Evolutionary conservation across 495 filamentous ascomycete species (phyloP).

Genomic region (Daldinia concentrica): DNA sequence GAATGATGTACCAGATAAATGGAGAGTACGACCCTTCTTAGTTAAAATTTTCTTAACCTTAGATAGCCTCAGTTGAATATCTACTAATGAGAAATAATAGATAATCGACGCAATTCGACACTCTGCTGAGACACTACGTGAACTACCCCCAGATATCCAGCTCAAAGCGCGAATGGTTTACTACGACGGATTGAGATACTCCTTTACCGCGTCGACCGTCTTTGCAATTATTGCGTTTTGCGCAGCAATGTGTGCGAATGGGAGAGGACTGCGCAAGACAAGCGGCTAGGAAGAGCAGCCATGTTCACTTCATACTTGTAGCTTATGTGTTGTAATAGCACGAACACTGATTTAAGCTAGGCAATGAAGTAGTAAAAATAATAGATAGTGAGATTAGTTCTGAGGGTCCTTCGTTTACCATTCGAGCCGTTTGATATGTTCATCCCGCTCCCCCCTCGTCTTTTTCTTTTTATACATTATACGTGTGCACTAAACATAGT

Average conservation of each 20-base stretch:
- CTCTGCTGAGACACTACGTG: slow-evolving; percentile 63
- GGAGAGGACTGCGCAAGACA: slow-evolving; percentile 54
- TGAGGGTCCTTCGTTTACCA: too few relatives aligned
- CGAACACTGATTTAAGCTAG: too few relatives aligned
- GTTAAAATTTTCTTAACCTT: slow-evolving; percentile 3
- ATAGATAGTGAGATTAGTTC: too few relatives aligned
- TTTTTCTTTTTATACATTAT: too few relatives aligned
- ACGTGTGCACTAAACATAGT: too few relatives aligned
- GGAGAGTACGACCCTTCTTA: slow-evolving; percentile 66
- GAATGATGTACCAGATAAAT: slow-evolving; percentile 70
- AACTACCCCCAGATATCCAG: slow-evolving; percentile 66
- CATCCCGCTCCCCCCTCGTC: too few relatives aligned
- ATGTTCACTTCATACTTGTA: neutral
- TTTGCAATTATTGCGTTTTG: slow-evolving; percentile 61
- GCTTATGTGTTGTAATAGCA: neutral
- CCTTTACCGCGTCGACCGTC: slow-evolving; percentile 63
- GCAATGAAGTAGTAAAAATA: too few relatives aligned
- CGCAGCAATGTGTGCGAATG: slow-evolving; percentile 61
- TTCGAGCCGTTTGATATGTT: too few relatives aligned
- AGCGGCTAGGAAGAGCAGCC: slow-evolving; percentile 1
- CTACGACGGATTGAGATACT: slow-evolving; percentile 64
- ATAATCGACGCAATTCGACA: slow-evolving; percentile 70
- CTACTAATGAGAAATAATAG: slow-evolving; percentile 46
- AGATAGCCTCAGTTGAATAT: slow-evolving; percentile 37
- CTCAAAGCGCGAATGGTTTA: slow-evolving; percentile 68